Conservation (phyloP, 208 protist species). For the Lotmaria passim region DNA sequence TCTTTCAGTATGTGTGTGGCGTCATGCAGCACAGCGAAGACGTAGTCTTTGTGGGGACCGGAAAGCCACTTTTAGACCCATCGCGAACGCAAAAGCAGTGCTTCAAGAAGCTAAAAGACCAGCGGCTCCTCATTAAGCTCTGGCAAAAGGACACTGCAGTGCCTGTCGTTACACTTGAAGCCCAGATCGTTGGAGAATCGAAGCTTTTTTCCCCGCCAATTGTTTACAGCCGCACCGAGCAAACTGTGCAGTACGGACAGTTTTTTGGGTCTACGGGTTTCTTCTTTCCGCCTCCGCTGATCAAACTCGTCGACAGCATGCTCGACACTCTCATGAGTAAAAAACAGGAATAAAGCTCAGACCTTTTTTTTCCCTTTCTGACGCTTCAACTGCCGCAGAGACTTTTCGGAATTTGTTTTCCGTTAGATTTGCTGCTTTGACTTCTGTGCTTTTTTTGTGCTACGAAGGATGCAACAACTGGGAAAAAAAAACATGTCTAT, state of each 20-base stretch:
- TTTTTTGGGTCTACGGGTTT: conserved; percentile 77
- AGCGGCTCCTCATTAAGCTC: conserved; percentile 48
- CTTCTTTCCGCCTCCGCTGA: conserved; percentile 74
- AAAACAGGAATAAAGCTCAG: background rate
- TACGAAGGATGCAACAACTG: too few relatives aligned
- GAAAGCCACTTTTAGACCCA: background rate
- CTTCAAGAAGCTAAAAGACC: conserved; percentile 37
- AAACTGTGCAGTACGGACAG: conserved; percentile 58
- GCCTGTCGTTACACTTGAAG: conserved; percentile 46
- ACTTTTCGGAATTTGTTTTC: too few relatives aligned
- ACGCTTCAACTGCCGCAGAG: too few relatives aligned
- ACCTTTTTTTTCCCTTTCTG: conserved; percentile 7
- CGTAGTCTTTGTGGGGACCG: conserved; percentile 38
- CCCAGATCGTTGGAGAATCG: conserved; percentile 49
- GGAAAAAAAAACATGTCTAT: too few relatives aligned
- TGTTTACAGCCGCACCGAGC: conserved; percentile 50
- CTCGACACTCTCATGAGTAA: conserved; percentile 22
- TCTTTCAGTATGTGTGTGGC: conserved; percentile 16
- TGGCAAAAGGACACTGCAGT: conserved; percentile 25
- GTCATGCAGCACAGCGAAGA: conserved; percentile 23
- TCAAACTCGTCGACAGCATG: conserved; percentile 51
- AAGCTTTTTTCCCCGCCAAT: conserved; percentile 34
- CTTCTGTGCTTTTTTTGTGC: too few relatives aligned
- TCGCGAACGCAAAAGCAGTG: conserved; percentile 17
- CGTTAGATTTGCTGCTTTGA: too few relatives aligned